phyloP scores from a whole-genome alignment of 108 stramenopile genomes.

The Asterionellopsis glacialis region DNA sequence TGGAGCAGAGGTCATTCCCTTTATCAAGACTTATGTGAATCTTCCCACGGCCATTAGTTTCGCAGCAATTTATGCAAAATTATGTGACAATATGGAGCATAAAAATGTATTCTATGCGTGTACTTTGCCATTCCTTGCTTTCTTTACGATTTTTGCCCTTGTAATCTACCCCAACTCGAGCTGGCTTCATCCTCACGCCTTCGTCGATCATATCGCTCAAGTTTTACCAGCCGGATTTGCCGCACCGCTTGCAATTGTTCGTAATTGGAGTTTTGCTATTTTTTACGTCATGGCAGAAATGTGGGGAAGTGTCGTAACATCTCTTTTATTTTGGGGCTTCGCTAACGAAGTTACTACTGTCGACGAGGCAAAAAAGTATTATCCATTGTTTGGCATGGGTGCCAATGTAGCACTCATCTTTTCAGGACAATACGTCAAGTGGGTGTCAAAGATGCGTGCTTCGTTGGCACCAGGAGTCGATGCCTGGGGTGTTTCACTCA shows the following conservation, averaged over 20 bases:
- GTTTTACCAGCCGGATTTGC: slow-evolving; percentile 70
- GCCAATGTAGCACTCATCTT: slow-evolving; percentile 96
- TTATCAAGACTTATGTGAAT: slow-evolving; percentile 96
- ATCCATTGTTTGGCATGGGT: slow-evolving; percentile 94
- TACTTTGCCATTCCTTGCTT: slow-evolving; percentile 85
- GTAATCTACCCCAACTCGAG: slow-evolving; percentile 84
- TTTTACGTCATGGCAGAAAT: slow-evolving; percentile 99
- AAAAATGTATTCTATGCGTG: slow-evolving; percentile 88
- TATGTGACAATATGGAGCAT: slow-evolving; percentile 84
- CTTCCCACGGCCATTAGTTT: slow-evolving; percentile 87
- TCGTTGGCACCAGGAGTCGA: slow-evolving; percentile 84
- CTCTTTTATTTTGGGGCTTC: slow-evolving; percentile 97
- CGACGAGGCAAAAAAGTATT: slow-evolving; percentile 94
- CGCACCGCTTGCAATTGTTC: slow-evolving; percentile 77
- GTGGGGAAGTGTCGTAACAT: slow-evolving; percentile 95
- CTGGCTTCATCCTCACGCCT: slow-evolving; percentile 85
- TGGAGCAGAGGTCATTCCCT: slow-evolving; percentile 95
- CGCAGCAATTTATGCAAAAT: slow-evolving; percentile 82
- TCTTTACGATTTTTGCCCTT: slow-evolving; percentile 86
- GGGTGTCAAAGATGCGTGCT: slow-evolving; percentile 81
- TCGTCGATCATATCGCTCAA: slow-evolving; percentile 65
- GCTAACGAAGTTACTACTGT: slow-evolving; percentile 97
- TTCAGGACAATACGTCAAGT: slow-evolving; percentile 92
- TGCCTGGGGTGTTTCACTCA: slow-evolving; percentile 88
- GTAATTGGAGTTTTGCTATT: slow-evolving; percentile 95